Base-by-base conservation (phyloP, 345 rosid genomes). In the Pistacia vera region DNA sequence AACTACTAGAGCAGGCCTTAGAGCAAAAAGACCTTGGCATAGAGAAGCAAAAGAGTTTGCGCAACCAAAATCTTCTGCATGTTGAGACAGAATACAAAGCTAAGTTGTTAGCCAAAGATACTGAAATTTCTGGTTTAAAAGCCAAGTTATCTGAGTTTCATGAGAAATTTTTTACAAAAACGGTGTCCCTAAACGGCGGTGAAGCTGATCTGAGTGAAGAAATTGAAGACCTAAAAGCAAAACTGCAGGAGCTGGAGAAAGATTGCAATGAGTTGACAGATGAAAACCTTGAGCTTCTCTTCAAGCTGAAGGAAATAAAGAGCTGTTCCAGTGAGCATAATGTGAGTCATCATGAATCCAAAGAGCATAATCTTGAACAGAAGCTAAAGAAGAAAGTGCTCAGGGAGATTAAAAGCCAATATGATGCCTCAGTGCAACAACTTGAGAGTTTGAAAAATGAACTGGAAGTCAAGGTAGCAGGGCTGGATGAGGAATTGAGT, bases 261-360 rank as follows among this genome's bases (percentile, higher is more conserved):
- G 93, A 90, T 63, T 90, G 91, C 75, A 79, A 81, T 63, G 93
- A 90, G 85, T 84, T 88, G 66, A 88, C 93, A n/a, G 88, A 88
- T 12, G 93, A 90, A 79, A 90, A 90, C 66, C 85, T 90, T 55
- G 81, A 81, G 66, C 83, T 90, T 44, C 79, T 90, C 38, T 44
- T 82, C 75, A 79, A 78, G 83, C 79, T 88, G 0, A 85, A 88
- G 82, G 86, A 81, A 64, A 75, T 66, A 38, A 84, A 68, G 63
- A 66, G 68, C 25, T 78, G 41, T 30, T 72, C 83, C 4, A 70
- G 44, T 20, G 72, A 78, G 64, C 65, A 48, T 28, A 74, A 83
- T 25, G 67, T 8, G 36, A 73, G 75, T 30, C 73, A 72, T 59
- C 46, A 63, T 3, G 81, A 71, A 75, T 72, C 71, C 13, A 36